Base-by-base conservation (phyloP, 352 stramenopile genomes). In the Pythium chondricola region DNA sequence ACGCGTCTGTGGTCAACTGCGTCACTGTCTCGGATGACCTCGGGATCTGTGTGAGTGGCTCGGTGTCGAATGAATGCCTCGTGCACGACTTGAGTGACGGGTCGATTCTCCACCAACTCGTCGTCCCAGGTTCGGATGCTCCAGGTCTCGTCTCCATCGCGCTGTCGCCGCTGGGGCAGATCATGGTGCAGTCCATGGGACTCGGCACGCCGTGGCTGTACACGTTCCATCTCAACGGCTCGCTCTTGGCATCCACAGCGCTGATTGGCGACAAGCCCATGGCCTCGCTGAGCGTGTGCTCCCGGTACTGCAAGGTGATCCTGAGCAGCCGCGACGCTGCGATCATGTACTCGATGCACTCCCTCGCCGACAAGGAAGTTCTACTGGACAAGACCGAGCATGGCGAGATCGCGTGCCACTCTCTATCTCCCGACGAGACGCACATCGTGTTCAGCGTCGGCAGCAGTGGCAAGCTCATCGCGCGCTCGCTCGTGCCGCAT, bases 171-270 rank as follows among this genome's bases (percentile, higher is more conserved):
- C 65, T 91, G 8, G 83, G 83, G 16, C 74, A 80, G 25, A 58
- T 94, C 13, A 48, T 88, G 16, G 61, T 86, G n/a, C 76, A 89
- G 44, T 93, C 82, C 3, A 54, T 90, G 30, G 71, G 74, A 25
- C 77, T 68, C 2, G 77, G 67, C 16, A 25, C 32, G 22, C 63
- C 79, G 0, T 69, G 67, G 56, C 52, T 92, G 24, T 81, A 85
- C 56, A 72, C 68, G 2, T 94, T 86, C 48, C 79, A 89, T 45
- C 57, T 89, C 37, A 87, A 94, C 48, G 83, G 78, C 11, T 61
- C 52, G 13, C 35, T 85, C 22, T 47, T 94, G 39, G 80, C 78
- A 18, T 52, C 63, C 31, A 48, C 69, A 0, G 45, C 32, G 20
- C 48, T 87, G 22, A 37, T 53, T 16, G 61, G 61, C 4, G 55